phyloP scores from a whole-genome alignment of 2,329 filamentous ascomycete genomes.

The Aspergillus viridinutans region DNA sequence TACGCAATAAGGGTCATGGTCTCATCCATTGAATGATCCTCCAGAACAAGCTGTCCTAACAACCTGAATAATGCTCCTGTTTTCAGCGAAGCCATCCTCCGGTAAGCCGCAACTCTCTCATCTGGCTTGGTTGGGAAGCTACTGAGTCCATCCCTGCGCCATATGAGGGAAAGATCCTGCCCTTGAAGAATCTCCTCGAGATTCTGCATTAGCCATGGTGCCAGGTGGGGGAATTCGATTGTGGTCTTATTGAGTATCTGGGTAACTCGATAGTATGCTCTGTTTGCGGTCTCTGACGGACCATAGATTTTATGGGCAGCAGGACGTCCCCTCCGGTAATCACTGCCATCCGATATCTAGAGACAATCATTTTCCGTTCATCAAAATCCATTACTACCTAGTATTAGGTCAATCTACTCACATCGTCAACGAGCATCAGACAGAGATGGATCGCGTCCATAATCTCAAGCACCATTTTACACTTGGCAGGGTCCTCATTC shows the following conservation, averaged over 20 bases:
- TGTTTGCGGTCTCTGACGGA: slow-evolving; percentile 19
- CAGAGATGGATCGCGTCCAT: slow-evolving; percentile 23
- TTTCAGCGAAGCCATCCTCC: slow-evolving; percentile 16
- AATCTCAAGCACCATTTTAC: slow-evolving; percentile 18
- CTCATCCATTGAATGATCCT: slow-evolving; percentile 13
- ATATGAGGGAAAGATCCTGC: slow-evolving; percentile 20
- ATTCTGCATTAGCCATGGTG: slow-evolving; percentile 15
- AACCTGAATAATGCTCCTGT: slow-evolving; percentile 20
- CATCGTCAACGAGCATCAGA: slow-evolving; percentile 23
- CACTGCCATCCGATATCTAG: slow-evolving; percentile 20
- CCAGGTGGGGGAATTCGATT: slow-evolving; percentile 10
- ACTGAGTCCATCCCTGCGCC: slow-evolving; percentile 17
- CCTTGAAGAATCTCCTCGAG: slow-evolving; percentile 20
- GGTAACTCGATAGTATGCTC: slow-evolving; percentile 20
- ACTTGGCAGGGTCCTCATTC: slow-evolving; percentile 12
- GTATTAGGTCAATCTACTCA: background rate
- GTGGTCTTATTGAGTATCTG: slow-evolving; percentile 15
- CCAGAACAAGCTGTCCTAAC: slow-evolving; percentile 16
- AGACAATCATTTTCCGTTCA: background rate
- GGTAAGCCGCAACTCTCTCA: slow-evolving; percentile 13
- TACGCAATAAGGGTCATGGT: slow-evolving; percentile 17
- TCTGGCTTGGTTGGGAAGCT: slow-evolving; percentile 7
- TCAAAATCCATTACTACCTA: no score
- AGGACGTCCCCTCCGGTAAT: slow-evolving; percentile 17
- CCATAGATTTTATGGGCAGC: slow-evolving; percentile 19